Evolutionary conservation across 2,329 filamentous ascomycete species (phyloP), one percentile per base, ranked within the genome.

Genomic region (Ophiocordyceps australis): DNA sequence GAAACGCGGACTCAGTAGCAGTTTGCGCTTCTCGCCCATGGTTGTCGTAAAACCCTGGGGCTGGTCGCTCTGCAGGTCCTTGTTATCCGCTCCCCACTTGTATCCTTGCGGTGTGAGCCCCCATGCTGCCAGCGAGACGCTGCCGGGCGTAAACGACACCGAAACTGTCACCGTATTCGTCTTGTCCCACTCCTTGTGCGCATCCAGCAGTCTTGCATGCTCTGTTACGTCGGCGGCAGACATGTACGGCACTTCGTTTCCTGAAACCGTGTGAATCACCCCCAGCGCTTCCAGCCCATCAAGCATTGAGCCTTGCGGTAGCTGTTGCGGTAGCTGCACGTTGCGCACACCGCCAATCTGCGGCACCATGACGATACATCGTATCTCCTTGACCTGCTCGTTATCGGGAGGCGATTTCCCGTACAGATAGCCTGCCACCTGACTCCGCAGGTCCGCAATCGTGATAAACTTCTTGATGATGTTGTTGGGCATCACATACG

Each of bases 401-500:
- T 95, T 94, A 54, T 95, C 89, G 6, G 80, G 75, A 4, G 89
- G 85, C 2, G 86, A 93, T 24, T 72, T 72, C 36, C 89, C 89
- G 47, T 98, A 98, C 1, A 98, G 65, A 48, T 93, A 98, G 2
- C 85, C 89, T 11, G 86, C 85, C 25, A 98, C 85, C 52, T 98
- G 89, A 10, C 95, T 85, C 24, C 91, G 79, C 29, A 98, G 68
- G 57, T 98, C 89, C 24, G 89, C 78, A 44, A 98, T 91, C 14
- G 81, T 89, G 55, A 98, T 95, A 62, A 98, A 98, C 36, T 82
- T 80, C 65, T 93, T 94, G 41, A 98, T 66, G 25, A 98, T 76
- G 49, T 98, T 98, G 68, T 95, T 98, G 1, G 89, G 89, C 81
- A 98, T 94, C 42, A 98, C 80, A 43, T 95, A 98, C 1, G 86